Evolutionary conservation across 2,329 filamentous ascomycete genomes (phyloP).

Genomic region (Ceratocystis albifundus): DNA sequence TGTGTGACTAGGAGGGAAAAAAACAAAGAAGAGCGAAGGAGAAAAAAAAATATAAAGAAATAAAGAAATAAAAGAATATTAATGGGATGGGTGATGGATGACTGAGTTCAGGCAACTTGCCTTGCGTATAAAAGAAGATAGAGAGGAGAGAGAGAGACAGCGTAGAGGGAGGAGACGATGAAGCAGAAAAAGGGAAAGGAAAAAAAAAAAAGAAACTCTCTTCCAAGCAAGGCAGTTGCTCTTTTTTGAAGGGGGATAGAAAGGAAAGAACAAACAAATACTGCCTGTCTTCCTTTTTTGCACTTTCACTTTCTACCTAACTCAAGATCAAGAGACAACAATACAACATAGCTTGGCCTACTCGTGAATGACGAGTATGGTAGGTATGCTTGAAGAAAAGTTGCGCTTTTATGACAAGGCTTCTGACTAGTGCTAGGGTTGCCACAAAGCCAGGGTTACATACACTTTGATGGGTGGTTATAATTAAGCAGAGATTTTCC

Average conservation of each 20-base stretch:
- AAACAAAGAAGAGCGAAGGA: constrained; percentile 20
- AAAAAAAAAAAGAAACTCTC: not conserved
- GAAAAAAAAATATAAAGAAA: not conserved
- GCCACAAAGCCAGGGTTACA: not conserved
- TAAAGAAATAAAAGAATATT: constrained; percentile 1
- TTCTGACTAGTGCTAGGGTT: too few species aligned
- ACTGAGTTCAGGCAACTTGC: not conserved
- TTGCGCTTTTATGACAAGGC: too few species aligned
- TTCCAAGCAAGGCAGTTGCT: not conserved
- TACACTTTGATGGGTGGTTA: not conserved
- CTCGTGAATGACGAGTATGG: too few species aligned
- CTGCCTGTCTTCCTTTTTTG: not conserved
- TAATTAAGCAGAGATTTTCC: constrained; percentile 5
- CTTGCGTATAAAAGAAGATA: not conserved
- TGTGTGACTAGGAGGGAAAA: constrained; percentile 23
- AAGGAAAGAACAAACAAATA: not conserved
- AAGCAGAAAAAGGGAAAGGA: too few species aligned
- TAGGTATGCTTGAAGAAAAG: too few species aligned
- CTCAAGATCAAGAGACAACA: too few species aligned
- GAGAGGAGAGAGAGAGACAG: not conserved
- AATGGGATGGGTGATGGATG: not conserved
- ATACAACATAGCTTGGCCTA: too few species aligned
- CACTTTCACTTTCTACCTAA: not conserved
- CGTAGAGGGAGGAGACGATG: not conserved
- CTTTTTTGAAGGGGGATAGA: not conserved